Conservation (phyloP, 805 yeast species). For the Starmera caribaea region DNA sequence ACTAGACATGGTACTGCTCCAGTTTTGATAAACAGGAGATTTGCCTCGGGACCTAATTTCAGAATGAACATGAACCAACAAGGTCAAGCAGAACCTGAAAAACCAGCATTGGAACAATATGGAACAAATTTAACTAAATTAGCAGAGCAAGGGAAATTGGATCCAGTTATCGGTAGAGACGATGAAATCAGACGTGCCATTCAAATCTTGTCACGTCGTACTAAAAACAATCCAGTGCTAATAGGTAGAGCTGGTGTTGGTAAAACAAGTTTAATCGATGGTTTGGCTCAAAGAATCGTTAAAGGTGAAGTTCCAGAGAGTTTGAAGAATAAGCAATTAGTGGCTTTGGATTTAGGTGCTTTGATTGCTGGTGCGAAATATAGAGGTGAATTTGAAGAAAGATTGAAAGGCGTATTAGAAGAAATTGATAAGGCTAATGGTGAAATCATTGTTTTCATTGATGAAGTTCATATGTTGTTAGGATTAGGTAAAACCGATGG, state of each 20-base stretch:
- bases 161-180: constrained; percentile 95
- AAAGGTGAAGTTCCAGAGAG: constrained; percentile 92
- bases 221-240: constrained; percentile 90
- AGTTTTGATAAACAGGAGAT: constrained; percentile 4
- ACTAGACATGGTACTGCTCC: not conserved
- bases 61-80: constrained; percentile 31
- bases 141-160: constrained; percentile 84
- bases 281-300: constrained; percentile 87
- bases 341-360: constrained; percentile 81
- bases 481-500: constrained; percentile 95
- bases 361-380: constrained; percentile 92
- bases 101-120: constrained; percentile 73
- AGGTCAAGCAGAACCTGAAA: constrained; percentile 38
- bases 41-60: constrained; percentile 12
- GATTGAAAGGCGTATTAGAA: constrained; percentile 68
- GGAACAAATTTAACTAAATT: constrained; percentile 82
- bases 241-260: constrained; percentile 98
- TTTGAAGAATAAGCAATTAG: constrained; percentile 75
- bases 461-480: constrained; percentile 80
- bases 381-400: constrained; percentile 93
- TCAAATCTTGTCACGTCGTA: constrained; percentile 84
- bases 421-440: constrained; percentile 79
- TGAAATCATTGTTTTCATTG: constrained; percentile 72
- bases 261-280: constrained; percentile 94
- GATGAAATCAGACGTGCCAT: constrained; percentile 91